Evolutionary conservation across 768 basidiomycete species (phyloP).

Genomic region (Tylopilus balloui): DNA sequence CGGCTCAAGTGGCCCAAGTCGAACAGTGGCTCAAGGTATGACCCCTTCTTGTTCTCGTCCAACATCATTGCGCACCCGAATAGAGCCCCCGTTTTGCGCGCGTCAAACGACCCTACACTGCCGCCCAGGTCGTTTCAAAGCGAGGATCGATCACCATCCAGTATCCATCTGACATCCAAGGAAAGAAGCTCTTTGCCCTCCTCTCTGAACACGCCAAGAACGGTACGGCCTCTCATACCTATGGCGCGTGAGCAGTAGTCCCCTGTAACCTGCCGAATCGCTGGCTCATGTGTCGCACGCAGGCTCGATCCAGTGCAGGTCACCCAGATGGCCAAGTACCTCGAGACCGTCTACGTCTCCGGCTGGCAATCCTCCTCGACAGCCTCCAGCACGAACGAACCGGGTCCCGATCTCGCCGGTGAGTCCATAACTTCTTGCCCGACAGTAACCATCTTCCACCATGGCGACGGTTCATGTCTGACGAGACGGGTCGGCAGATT

Average conservation of each 20-base stretch:
- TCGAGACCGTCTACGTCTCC: conserved; percentile 98
- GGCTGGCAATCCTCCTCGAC: conserved; percentile 95
- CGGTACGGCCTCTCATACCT: conserved; percentile 88
- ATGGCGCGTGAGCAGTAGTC: conserved; percentile 80
- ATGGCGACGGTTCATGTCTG: neutral
- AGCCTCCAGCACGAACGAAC: conserved; percentile 90
- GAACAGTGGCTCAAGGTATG: conserved; percentile 91
- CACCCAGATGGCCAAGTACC: conserved; percentile 98
- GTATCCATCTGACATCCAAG: conserved; percentile 82
- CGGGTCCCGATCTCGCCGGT: conserved; percentile 98
- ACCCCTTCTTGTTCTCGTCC: conserved; percentile 12
- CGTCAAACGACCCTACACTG: conserved; percentile 89
- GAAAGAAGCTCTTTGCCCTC: conserved; percentile 78
- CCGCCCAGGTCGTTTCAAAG: conserved; percentile 90
- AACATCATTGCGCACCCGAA: neutral
- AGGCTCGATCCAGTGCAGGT: conserved; percentile 97
- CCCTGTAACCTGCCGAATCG: too few relatives aligned
- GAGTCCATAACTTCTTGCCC: conserved; percentile 14
- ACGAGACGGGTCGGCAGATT: conserved; percentile 49
- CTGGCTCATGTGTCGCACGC: conserved; percentile 24
- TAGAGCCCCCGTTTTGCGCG: conserved; percentile 84
- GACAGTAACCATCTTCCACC: neutral
- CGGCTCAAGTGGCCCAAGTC: conserved; percentile 77
- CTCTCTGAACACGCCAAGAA: conserved; percentile 73
- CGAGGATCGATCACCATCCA: conserved; percentile 80